phyloP scores from a whole-genome alignment of 2,329 filamentous ascomycete genomes.

The Talaromyces atroroseus region DNA sequence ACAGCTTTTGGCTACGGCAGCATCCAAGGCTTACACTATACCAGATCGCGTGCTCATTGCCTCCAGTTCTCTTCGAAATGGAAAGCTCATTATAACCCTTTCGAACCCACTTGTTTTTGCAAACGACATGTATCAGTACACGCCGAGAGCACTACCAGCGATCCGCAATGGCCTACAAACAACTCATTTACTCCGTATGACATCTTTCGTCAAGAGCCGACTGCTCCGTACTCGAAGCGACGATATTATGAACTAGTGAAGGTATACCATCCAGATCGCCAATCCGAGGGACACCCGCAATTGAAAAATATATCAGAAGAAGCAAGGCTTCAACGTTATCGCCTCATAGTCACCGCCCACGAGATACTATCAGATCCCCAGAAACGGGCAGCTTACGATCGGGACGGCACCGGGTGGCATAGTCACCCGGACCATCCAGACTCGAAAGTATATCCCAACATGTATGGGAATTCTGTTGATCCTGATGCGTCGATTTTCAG shows the following conservation, averaged over 20 bases:
- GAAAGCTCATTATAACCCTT: not conserved
- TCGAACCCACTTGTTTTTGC: not conserved
- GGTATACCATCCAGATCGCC: constrained; percentile 84
- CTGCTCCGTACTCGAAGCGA: constrained; percentile 70
- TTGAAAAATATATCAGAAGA: constrained; percentile 50
- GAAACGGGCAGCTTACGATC: constrained; percentile 77
- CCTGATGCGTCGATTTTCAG: constrained; percentile 48
- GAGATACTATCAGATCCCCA: constrained; percentile 75
- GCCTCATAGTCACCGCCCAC: constrained; percentile 80
- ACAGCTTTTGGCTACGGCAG: constrained; percentile 31
- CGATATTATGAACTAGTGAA: constrained; percentile 90
- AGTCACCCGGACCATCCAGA: constrained; percentile 35
- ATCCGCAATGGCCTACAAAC: constrained; percentile 39
- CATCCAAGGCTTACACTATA: constrained; percentile 29
- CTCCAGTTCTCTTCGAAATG: constrained; percentile 18
- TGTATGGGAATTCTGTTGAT: constrained; percentile 19
- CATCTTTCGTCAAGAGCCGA: constrained; percentile 62
- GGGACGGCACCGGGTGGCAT: constrained; percentile 74
- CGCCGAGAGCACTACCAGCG: constrained; percentile 23
- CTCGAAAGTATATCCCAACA: not conserved
- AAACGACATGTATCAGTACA: constrained; percentile 30
- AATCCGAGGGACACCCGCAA: constrained; percentile 38
- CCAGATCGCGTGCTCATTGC: constrained; percentile 30
- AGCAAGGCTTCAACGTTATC: constrained; percentile 78
- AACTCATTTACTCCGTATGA: constrained; percentile 71